A percentile compares a stretch with the other conserved stretches of the same genome.
Conservation (phyloP, 1,284 basidiomycete species). For the Boletus subluridellus region DNA sequence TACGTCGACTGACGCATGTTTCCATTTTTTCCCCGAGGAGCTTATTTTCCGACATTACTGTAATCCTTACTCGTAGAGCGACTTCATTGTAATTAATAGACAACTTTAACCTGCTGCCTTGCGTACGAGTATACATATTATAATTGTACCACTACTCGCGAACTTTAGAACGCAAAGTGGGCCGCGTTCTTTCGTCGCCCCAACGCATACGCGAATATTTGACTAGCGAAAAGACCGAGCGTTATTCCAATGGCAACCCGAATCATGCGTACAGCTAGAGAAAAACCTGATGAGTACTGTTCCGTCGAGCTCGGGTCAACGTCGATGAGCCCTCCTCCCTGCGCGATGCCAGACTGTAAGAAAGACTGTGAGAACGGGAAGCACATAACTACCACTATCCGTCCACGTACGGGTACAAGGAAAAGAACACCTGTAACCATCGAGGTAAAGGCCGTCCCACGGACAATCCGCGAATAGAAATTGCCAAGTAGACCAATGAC, state of each 20-base stretch:
- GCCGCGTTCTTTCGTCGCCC: slow-evolving; percentile 70
- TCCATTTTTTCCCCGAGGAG: slow-evolving; percentile 12
- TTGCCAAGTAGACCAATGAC: slow-evolving; percentile 80
- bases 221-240: slow-evolving; percentile 77
- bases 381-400: background rate
- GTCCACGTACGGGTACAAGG: slow-evolving; percentile 63
- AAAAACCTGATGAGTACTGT: slow-evolving; percentile 67
- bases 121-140: background rate
- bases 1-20: slow-evolving; percentile 19
- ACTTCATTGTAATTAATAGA: slow-evolving; percentile 33
- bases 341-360: slow-evolving; percentile 74
- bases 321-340: slow-evolving; percentile 77
- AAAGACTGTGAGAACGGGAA: slow-evolving; percentile 1
- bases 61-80: slow-evolving; percentile 34
- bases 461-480: slow-evolving; percentile 71
- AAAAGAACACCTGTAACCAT: slow-evolving; percentile 88
- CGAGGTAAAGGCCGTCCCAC: slow-evolving; percentile 81
- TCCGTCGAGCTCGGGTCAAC: slow-evolving; percentile 56
- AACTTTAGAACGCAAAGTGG: slow-evolving; percentile 68
- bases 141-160: background rate
- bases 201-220: slow-evolving; percentile 74
- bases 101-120: background rate
- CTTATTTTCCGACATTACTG: slow-evolving; percentile 27
- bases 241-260: slow-evolving; percentile 86
- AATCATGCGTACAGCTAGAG: slow-evolving; percentile 73